Evolutionary conservation across 768 basidiomycete species (phyloP).

Genomic region (Mrakia gelida): DNA sequence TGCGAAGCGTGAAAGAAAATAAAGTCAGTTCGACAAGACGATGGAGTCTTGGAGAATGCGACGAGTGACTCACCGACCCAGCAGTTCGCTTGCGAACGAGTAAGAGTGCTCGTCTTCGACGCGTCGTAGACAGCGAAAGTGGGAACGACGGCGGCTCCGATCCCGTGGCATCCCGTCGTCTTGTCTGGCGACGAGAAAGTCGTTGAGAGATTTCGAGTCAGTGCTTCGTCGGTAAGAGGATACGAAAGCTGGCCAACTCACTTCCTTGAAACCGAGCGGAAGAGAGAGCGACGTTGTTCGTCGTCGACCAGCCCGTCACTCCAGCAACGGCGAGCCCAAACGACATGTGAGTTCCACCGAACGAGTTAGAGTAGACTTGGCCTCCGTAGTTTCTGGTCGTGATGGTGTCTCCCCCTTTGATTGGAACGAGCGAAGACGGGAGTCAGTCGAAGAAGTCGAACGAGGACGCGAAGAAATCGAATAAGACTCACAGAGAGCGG

Average conservation of each 20-base stretch:
- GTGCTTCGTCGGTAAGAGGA: too few relatives aligned
- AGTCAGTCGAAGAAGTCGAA: neutral
- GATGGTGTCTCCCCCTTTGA: neutral
- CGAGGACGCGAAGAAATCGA: neutral
- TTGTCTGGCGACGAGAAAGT: neutral
- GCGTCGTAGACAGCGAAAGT: slow-evolving; percentile 6
- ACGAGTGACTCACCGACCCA: neutral
- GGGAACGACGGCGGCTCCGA: slow-evolving; percentile 5
- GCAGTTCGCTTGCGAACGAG: neutral
- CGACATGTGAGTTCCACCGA: neutral
- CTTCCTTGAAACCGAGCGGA: neutral
- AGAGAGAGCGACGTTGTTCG: neutral
- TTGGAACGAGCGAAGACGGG: neutral
- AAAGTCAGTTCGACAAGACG: too few relatives aligned
- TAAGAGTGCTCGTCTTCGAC: neutral
- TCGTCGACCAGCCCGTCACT: neutral
- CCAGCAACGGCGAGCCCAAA: slow-evolving; percentile 18
- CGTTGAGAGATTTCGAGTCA: neutral
- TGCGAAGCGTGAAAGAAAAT: too few relatives aligned
- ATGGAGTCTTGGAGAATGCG: too few relatives aligned
- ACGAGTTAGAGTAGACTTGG: neutral
- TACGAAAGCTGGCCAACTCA: neutral
- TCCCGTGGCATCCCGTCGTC: neutral
- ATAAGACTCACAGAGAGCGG: neutral
- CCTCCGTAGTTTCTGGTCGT: neutral